Evolutionary conservation across 1,139 yeast species (phyloP).

Genomic region (Pichia sp.): DNA sequence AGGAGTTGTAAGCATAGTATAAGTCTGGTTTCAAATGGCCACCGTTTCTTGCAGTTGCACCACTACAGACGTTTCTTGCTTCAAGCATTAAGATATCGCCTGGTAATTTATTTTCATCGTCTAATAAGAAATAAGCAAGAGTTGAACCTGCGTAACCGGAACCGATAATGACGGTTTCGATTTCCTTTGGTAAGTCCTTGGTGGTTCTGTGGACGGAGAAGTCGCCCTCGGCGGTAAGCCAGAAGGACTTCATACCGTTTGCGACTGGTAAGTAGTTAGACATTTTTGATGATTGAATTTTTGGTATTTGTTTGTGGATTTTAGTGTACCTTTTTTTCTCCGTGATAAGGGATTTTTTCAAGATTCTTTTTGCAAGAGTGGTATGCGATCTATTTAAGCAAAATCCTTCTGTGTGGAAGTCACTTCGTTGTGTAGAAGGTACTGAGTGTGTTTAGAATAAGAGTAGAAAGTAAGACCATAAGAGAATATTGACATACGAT

Average conservation of each 20-base stretch:
- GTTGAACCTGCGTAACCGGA: conserved; percentile 43
- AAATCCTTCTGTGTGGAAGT: too few species aligned
- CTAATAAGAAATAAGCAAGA: conserved; percentile 34
- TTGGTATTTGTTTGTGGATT: too few species aligned
- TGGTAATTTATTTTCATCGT: conserved; percentile 21
- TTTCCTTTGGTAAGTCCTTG: conserved; percentile 25
- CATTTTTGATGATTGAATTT: too few species aligned
- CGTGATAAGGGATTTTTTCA: too few species aligned
- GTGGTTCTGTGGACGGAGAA: conserved; percentile 24
- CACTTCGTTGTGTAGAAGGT: too few species aligned
- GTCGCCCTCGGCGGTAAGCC: conserved; percentile 27
- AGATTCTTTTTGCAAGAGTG: too few species aligned
- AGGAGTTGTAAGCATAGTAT: conserved; percentile 27
- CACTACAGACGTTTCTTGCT: conserved; percentile 41
- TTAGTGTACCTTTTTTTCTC: too few species aligned
- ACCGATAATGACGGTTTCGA: conserved; percentile 36
- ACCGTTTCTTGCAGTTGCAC: conserved; percentile 49
- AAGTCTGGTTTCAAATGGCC: conserved; percentile 44
- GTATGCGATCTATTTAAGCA: too few species aligned
- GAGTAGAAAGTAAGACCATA: too few species aligned
- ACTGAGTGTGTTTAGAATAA: too few species aligned
- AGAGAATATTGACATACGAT: too few species aligned
- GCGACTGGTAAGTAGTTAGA: conserved; percentile 19
- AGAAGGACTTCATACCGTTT: conserved; percentile 17
- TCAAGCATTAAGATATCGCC: conserved; percentile 36